Conservation (phyloP, 2,329 filamentous ascomycete species). For the Clonostachys chloroleuca region DNA sequence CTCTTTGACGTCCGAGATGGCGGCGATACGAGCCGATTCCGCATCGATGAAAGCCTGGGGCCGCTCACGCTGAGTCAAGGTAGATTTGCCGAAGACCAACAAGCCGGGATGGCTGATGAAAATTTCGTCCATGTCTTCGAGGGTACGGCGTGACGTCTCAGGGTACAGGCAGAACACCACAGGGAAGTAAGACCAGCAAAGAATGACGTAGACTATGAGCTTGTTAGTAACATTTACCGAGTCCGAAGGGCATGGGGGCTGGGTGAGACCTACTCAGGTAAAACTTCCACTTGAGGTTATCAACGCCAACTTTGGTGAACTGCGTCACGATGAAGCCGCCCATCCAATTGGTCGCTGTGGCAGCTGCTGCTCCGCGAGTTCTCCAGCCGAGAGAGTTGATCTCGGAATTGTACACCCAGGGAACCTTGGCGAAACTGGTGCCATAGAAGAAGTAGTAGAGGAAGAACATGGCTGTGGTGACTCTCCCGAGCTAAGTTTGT, state of each 20-base stretch:
- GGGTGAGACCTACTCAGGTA: constrained; percentile 26
- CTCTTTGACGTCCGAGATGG: not conserved
- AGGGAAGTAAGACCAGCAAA: constrained; percentile 26
- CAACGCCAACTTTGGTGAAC: constrained; percentile 35
- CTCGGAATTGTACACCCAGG: constrained; percentile 36
- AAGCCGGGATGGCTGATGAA: constrained; percentile 21
- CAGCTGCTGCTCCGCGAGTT: constrained; percentile 33
- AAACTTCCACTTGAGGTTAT: constrained; percentile 33
- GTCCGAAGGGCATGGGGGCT: not conserved
- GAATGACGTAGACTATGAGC: constrained; percentile 17
- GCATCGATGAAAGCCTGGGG: constrained; percentile 27
- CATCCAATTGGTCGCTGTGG: constrained; percentile 38
- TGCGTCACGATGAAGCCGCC: constrained; percentile 35
- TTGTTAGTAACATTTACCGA: not conserved
- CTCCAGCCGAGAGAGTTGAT: constrained; percentile 35
- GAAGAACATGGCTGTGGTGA: constrained; percentile 35
- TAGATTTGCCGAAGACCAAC: constrained; percentile 23
- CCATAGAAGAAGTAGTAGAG: constrained; percentile 36
- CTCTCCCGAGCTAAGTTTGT: constrained; percentile 21
- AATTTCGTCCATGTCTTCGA: constrained; percentile 44
- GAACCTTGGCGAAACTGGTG: constrained; percentile 28
- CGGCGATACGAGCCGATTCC: constrained; percentile 19
- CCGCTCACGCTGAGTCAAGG: constrained; percentile 25
- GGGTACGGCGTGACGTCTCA: constrained; percentile 37
- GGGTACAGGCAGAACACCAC: constrained; percentile 44